These are phyloP conservation scores for Pythium diclinum DNA, from an alignment of 352 stramenopile genomes.

Conservation along the genomic window DNA sequence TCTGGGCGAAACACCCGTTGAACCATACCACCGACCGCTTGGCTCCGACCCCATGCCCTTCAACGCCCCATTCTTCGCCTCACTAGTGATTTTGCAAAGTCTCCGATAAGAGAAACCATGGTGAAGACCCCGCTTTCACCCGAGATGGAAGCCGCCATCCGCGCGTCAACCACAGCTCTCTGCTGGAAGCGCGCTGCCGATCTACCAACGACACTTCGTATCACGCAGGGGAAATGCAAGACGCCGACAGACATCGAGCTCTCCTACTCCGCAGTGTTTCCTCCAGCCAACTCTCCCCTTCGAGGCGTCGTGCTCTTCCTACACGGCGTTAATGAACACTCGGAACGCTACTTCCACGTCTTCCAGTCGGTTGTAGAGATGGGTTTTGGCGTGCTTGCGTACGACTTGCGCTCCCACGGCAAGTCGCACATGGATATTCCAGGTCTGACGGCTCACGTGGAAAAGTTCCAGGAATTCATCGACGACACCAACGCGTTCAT, in stretches of 20 bases:
- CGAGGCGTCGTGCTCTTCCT: constrained; percentile 31
- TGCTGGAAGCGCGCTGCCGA: constrained; percentile 20
- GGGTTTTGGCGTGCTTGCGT: constrained; percentile 13
- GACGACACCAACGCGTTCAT: constrained; percentile 23
- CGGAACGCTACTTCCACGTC: constrained; percentile 23
- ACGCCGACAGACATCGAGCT: constrained; percentile 3
- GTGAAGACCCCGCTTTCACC: constrained; percentile 1
- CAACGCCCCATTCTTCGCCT: too few species aligned
- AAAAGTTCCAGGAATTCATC: constrained; percentile 14
- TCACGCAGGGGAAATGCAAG: not conserved
- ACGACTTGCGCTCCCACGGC: constrained; percentile 19
- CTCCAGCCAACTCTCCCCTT: constrained; percentile 9
- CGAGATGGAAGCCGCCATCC: constrained; percentile 5
- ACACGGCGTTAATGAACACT: constrained; percentile 25
- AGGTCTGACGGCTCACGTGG: not conserved
- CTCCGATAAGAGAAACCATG: not conserved
- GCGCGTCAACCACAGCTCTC: constrained; percentile 10
- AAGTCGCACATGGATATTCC: constrained; percentile 10
- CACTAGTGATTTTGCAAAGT: too few species aligned
- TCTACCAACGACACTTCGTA: constrained; percentile 12
- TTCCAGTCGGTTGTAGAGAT: constrained; percentile 12
- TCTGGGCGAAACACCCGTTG: too few species aligned
- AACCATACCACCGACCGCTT: too few species aligned
- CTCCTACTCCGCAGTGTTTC: constrained; percentile 23
- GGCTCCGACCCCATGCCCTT: too few species aligned